These are phyloP conservation scores for Fraxinus ornus DNA, from an alignment of 305 asterid species.

Conservation along the genomic window DNA sequence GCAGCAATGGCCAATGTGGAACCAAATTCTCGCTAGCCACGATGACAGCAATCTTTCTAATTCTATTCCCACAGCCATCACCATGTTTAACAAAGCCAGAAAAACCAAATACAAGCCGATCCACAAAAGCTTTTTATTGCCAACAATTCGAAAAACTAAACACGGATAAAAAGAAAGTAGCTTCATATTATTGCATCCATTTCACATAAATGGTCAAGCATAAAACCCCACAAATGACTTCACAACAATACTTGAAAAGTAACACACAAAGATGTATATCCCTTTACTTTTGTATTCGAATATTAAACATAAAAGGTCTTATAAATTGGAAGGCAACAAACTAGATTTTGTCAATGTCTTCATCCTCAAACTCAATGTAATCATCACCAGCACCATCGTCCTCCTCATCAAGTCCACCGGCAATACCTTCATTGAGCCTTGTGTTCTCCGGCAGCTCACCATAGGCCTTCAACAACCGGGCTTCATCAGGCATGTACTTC, in stretches of 20 bases:
- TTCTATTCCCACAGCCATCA: background rate
- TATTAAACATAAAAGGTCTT: background rate
- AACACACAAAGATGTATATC: background rate
- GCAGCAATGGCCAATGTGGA: background rate
- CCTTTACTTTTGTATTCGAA: background rate
- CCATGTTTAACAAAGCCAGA: background rate
- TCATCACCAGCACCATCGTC: constrained; percentile 50
- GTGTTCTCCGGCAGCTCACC: constrained; percentile 55
- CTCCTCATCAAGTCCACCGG: constrained; percentile 49
- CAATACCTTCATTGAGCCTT: constrained; percentile 54
- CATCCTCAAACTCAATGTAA: constrained; percentile 56
- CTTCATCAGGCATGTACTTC: constrained; percentile 64
- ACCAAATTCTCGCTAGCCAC: background rate
- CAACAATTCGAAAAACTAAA: background rate
- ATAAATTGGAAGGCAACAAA: background rate
- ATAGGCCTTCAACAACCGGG: constrained; percentile 48
- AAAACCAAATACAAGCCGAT: background rate
- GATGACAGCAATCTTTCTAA: background rate
- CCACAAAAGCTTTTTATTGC: background rate
- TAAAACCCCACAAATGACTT: background rate
- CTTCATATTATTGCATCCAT: background rate
- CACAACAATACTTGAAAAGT: background rate
- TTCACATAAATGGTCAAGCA: background rate
- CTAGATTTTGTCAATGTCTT: constrained; percentile 64
- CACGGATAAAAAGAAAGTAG: background rate